phyloP scores from a whole-genome alignment of 805 yeast genomes.

The Kazachstania africana region DNA sequence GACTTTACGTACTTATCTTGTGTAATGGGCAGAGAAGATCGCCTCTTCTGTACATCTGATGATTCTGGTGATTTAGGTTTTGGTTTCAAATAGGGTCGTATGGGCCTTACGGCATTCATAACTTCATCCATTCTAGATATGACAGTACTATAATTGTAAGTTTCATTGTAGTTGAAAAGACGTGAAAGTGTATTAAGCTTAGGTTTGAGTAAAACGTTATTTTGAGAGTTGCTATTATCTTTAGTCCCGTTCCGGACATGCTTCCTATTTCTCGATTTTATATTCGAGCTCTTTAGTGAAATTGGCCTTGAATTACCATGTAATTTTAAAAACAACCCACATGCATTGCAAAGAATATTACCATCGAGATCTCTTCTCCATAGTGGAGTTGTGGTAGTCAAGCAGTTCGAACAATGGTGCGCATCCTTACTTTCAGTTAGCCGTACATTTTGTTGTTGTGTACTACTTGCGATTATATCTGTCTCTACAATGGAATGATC shows the following conservation, averaged over 20 bases:
- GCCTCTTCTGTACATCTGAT: too few relatives aligned
- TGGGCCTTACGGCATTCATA: too few relatives aligned
- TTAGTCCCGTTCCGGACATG: constrained; percentile 10
- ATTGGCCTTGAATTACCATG: constrained; percentile 93
- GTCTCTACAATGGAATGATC: too few relatives aligned
- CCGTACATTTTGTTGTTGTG: too few relatives aligned
- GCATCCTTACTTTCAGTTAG: not conserved
- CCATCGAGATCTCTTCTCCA: constrained; percentile 94
- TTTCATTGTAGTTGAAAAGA: too few relatives aligned
- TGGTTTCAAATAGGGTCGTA: not conserved
- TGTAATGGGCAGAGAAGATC: not conserved
- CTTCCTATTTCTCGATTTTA: constrained; percentile 80
- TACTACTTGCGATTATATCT: too few relatives aligned
- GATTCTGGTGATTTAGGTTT: not conserved
- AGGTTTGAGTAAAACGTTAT: too few relatives aligned
- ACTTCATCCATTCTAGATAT: too few relatives aligned
- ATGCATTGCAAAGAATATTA: constrained; percentile 88
- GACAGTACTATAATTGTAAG: too few relatives aligned
- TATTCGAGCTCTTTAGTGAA: constrained; percentile 81
- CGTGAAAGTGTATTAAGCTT: too few relatives aligned
- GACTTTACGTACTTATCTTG: not conserved
- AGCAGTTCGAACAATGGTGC: constrained; percentile 85
- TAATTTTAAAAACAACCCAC: constrained; percentile 78
- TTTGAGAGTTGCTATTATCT: not conserved
- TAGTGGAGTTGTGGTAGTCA: constrained; percentile 84